Conservation (phyloP, 2,329 filamentous ascomycete species). For the Gaeumannomyces sp. region DNA sequence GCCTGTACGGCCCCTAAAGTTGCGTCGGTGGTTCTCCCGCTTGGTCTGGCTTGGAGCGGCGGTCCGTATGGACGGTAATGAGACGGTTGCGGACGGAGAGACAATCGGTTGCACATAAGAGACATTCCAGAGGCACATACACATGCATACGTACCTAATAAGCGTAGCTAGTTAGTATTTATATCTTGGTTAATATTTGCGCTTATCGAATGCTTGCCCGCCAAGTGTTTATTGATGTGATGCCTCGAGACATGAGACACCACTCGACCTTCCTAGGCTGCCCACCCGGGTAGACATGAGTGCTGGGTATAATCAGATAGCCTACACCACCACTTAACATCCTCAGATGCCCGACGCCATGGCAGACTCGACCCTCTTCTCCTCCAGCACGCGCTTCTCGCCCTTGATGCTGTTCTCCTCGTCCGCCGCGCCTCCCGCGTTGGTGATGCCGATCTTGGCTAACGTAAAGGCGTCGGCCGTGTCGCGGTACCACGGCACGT, state of each 20-base stretch:
- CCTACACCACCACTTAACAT: no score
- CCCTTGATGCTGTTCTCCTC: not conserved
- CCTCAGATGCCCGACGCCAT: not conserved
- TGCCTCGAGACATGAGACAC: no score
- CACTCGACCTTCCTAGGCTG: no score
- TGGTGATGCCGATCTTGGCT: conserved; percentile 32
- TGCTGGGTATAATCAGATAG: no score
- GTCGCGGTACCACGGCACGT: conserved; percentile 55
- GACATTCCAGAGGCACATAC: no score
- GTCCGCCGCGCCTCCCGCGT: not conserved
- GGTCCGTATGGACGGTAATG: not conserved
- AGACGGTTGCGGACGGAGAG: not conserved
- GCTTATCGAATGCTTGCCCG: no score
- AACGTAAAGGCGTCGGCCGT: conserved; percentile 54
- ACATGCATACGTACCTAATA: no score
- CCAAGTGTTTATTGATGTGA: no score
- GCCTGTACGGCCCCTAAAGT: conserved; percentile 3
- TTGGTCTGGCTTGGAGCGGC: not conserved
- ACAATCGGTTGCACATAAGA: not conserved
- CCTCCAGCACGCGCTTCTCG: not conserved
- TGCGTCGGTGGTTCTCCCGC: not conserved
- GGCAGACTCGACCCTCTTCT: conserved; percentile 8
- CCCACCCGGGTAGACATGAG: no score
- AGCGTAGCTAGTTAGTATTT: not conserved
- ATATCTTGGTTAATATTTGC: not conserved